A percentile compares a stretch with the other conserved stretches of the same genome.
phyloP scores from a whole-genome alignment of 805 yeast species.

The Komagataella pastoris region DNA sequence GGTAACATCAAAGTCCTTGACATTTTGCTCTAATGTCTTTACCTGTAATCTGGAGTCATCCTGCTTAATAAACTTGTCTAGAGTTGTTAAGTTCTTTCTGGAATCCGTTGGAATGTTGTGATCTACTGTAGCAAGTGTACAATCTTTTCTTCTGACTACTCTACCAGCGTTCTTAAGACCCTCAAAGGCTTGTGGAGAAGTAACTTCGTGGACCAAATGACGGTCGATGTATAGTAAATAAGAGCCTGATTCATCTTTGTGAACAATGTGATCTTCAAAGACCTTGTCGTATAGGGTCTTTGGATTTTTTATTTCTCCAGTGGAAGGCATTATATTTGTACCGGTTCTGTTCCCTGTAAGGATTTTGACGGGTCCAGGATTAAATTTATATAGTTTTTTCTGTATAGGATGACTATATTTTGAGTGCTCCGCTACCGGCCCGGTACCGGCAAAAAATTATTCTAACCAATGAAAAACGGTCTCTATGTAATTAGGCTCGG shows the following conservation, averaged over 20 bases:
- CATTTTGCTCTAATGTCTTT: slow-evolving; percentile 84
- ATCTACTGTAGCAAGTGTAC: slow-evolving; percentile 91
- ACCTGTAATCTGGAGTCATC: slow-evolving; percentile 90
- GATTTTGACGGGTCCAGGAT: background rate
- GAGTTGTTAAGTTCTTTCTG: slow-evolving; percentile 62
- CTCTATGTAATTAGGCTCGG: background rate
- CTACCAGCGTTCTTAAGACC: slow-evolving; percentile 85
- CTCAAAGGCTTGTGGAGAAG: slow-evolving; percentile 98
- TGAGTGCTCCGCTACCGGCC: background rate
- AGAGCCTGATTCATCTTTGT: slow-evolving; percentile 79
- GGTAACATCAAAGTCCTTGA: slow-evolving; percentile 76
- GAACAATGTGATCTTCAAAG: slow-evolving; percentile 88
- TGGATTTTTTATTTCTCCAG: slow-evolving; percentile 19
- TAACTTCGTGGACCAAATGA: slow-evolving; percentile 95
- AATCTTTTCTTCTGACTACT: slow-evolving; percentile 79
- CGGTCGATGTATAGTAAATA: slow-evolving; percentile 86
- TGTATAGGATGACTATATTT: background rate
- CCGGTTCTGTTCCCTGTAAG: background rate
- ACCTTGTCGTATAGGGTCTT: slow-evolving; percentile 92
- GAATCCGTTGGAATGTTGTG: slow-evolving; percentile 94
- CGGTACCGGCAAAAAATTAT: background rate
- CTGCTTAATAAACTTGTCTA: slow-evolving; percentile 74
- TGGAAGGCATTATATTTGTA: background rate
- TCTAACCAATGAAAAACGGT: background rate
- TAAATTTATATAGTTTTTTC: background rate